These are phyloP conservation scores for Aspergillus udagawae DNA, from an alignment of 2,329 filamentous ascomycete genomes.

Conservation along the genomic window DNA sequence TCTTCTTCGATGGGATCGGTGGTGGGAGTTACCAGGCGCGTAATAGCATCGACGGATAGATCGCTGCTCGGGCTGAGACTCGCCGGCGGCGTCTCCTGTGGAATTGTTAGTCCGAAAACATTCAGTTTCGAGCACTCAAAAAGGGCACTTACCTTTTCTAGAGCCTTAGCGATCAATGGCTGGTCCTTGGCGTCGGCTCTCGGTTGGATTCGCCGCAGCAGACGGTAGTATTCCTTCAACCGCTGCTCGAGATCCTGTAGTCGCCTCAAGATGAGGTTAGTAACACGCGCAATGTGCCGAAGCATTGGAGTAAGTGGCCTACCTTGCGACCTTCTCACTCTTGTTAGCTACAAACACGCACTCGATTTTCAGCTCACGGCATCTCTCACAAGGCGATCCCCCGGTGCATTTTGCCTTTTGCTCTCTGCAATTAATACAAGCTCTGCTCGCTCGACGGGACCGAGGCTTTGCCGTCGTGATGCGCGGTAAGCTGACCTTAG, in stretches of 20 bases:
- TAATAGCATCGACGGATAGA: not conserved
- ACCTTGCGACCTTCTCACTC: not conserved
- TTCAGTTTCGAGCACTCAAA: too few relatives aligned
- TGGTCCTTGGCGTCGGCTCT: not conserved
- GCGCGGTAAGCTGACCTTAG: not conserved
- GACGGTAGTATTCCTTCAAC: not conserved
- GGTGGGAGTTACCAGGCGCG: not conserved
- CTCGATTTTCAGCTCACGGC: not conserved
- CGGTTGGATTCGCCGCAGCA: not conserved
- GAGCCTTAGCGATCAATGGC: not conserved
- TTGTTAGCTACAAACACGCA: not conserved
- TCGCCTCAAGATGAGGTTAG: not conserved
- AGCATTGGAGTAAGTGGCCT: not conserved
- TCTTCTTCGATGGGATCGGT: not conserved
- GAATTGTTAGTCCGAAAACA: not conserved
- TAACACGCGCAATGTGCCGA: not conserved
- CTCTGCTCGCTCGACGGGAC: not conserved
- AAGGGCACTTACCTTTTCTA: not conserved
- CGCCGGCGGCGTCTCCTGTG: not conserved
- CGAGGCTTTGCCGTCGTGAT: not conserved
- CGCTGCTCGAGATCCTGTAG: not conserved
- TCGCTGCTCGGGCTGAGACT: not conserved
- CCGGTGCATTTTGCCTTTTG: not conserved
- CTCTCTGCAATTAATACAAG: not conserved
- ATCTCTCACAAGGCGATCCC: not conserved